Conservation (phyloP, 2,329 filamentous ascomycete species). For the Parasarocladium wereldwijsianum region DNA sequence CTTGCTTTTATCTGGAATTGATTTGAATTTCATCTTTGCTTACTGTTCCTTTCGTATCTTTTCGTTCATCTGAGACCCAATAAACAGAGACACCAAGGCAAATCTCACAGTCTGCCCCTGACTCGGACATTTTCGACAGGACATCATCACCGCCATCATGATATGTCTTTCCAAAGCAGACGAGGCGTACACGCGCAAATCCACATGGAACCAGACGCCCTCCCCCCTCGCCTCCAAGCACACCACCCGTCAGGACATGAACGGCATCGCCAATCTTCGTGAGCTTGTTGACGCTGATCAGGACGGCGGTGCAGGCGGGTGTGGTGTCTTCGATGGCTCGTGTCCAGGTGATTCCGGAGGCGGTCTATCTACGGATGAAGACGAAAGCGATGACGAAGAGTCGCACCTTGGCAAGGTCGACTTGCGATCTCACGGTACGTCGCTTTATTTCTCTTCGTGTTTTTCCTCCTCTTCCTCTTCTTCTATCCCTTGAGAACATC, state of each 20-base stretch:
- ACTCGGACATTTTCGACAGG: neutral
- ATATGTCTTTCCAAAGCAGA: constrained; percentile 41
- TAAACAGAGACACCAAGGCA: too few species aligned
- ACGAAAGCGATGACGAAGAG: neutral
- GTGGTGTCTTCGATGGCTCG: constrained; percentile 4
- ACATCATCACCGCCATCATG: constrained; percentile 19
- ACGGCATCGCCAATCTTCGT: constrained; percentile 37
- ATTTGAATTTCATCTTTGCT: too few species aligned
- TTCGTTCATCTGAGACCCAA: too few species aligned
- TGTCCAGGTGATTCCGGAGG: neutral
- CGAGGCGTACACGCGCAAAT: constrained; percentile 29
- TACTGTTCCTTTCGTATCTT: too few species aligned
- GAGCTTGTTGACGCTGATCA: constrained; percentile 23
- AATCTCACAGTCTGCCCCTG: too few species aligned
- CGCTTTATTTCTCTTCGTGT: neutral
- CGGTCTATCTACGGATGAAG: constrained; percentile 1
- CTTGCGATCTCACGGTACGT: constrained; percentile 12
- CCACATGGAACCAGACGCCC: constrained; percentile 39
- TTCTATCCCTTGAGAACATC: too few species aligned
- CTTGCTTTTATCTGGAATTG: too few species aligned
- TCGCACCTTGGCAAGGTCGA: neutral
- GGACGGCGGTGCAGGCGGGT: constrained; percentile 11
- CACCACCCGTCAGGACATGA: constrained; percentile 40
- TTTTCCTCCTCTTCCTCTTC: constrained; percentile 11
- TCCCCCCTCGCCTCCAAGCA: constrained; percentile 29